Evolutionary conservation across 1,284 basidiomycete genomes (phyloP).

Genomic region (Rhodotorula sp.): DNA sequence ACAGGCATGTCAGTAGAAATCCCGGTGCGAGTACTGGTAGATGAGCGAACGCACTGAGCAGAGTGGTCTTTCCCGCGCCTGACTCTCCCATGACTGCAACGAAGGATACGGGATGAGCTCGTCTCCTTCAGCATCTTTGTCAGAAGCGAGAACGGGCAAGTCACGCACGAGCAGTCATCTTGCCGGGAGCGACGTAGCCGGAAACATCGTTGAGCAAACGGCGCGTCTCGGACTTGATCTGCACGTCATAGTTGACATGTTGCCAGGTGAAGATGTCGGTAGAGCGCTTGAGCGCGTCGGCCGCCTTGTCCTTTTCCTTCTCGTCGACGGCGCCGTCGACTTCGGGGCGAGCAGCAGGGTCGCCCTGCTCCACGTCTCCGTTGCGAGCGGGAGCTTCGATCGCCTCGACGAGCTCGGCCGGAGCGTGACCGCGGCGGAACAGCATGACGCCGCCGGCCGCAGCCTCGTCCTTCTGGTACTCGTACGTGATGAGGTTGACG

Average conservation of each 20-base stretch:
- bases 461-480: conserved; percentile 37
- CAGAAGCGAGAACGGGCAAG: no score
- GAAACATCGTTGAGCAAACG: conserved; percentile 72
- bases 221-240: conserved; percentile 60
- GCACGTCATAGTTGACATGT: conserved; percentile 55
- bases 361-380: conserved; percentile 20
- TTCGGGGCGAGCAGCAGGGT: conserved; percentile 9
- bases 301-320: conserved; percentile 31
- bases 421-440: conserved; percentile 39
- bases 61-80: conserved; percentile 57
- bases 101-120: neutral
- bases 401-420: conserved; percentile 30
- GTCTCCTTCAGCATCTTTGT: neutral
- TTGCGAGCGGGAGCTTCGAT: conserved; percentile 23
- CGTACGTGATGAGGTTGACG: conserved; percentile 55
- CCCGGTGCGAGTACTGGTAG: neutral
- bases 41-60: conserved; percentile 5
- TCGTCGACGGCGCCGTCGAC: conserved; percentile 12
- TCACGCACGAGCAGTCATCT: conserved; percentile 59
- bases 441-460: conserved; percentile 36
- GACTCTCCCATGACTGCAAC: conserved; percentile 62
- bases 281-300: conserved; percentile 47
- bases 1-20: conserved; percentile 48
- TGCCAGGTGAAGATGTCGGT: conserved; percentile 53
- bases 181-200: conserved; percentile 70